These are phyloP conservation scores for Saccharomycopsis selenospora DNA, from an alignment of 805 yeast genomes.

Conservation along the genomic window DNA sequence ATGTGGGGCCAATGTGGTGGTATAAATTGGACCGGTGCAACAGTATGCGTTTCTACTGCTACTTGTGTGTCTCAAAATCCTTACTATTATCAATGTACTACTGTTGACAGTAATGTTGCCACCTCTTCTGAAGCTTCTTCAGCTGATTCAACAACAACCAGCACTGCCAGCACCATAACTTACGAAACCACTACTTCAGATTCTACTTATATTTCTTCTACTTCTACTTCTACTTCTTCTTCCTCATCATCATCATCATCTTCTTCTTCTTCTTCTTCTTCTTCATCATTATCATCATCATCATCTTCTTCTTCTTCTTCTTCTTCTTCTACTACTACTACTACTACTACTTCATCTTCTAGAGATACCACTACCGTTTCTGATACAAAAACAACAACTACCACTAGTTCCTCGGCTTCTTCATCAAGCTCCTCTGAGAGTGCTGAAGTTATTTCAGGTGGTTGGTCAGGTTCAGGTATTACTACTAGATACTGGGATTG, in stretches of 20 bases:
- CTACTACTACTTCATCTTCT: neutral
- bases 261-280: neutral
- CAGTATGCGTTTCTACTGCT: constrained; percentile 24
- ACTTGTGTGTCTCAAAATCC: constrained; percentile 24
- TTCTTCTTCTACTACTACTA: neutral
- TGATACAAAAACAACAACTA: neutral
- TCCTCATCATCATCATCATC: neutral
- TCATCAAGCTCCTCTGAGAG: constrained; percentile 1
- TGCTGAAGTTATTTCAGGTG: constrained; percentile 1
- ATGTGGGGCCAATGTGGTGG: constrained; percentile 29
- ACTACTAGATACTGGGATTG: constrained; percentile 18
- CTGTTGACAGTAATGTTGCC: neutral
- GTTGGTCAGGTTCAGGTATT: constrained; percentile 11
- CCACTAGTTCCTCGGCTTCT: neutral
- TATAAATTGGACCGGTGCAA: constrained; percentile 21
- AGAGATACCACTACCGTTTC: too few relatives aligned
- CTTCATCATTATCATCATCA: neutral
- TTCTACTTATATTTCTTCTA: neutral
- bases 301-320: neutral
- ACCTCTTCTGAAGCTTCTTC: neutral
- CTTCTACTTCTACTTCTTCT: neutral
- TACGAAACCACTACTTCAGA: neutral
- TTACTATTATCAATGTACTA: constrained; percentile 26
- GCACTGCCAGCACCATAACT: neutral
- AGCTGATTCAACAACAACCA: neutral